A percentile compares a stretch with the other conserved stretches of the same genome.
Evolutionary conservation across 177 flowering plant species (phyloP).

Genomic region (Tripterygium wilfordii): DNA sequence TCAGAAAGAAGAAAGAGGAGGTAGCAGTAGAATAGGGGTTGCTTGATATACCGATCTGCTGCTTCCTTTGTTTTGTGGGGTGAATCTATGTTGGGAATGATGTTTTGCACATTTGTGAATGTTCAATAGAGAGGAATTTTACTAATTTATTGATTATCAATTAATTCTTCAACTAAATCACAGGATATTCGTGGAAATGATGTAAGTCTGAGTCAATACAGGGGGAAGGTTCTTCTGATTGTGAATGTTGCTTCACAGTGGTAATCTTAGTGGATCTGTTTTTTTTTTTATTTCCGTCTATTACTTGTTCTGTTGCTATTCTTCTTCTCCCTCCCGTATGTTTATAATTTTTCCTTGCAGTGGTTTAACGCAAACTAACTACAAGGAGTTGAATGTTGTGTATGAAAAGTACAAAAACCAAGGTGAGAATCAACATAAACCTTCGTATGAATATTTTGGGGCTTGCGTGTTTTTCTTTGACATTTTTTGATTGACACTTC

Average conservation of each 20-base stretch:
- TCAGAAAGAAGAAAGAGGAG: no score
- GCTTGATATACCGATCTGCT: no score
- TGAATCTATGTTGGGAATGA: no score
- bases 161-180: slow-evolving; percentile 11
- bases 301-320: neutral
- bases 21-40: no score
- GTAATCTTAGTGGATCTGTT: slow-evolving; percentile 26
- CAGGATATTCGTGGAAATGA: slow-evolving; percentile 83
- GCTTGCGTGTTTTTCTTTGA: neutral
- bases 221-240: slow-evolving; percentile 80
- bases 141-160: no score
- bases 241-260: slow-evolving; percentile 97
- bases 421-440: slow-evolving; percentile 41
- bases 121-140: no score
- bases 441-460: no score
- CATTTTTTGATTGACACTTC: neutral
- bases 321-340: neutral
- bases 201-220: slow-evolving; percentile 61
- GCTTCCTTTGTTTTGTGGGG: no score
- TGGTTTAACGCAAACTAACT: slow-evolving; percentile 78
- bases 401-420: slow-evolving; percentile 80
- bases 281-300: neutral
- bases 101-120: no score
- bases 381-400: slow-evolving; percentile 75
- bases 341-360: slow-evolving; percentile 21